These are phyloP conservation scores for Leccinum brunneo-olivaceum DNA, from an alignment of 1,284 basidiomycete species.

Conservation along the genomic window DNA sequence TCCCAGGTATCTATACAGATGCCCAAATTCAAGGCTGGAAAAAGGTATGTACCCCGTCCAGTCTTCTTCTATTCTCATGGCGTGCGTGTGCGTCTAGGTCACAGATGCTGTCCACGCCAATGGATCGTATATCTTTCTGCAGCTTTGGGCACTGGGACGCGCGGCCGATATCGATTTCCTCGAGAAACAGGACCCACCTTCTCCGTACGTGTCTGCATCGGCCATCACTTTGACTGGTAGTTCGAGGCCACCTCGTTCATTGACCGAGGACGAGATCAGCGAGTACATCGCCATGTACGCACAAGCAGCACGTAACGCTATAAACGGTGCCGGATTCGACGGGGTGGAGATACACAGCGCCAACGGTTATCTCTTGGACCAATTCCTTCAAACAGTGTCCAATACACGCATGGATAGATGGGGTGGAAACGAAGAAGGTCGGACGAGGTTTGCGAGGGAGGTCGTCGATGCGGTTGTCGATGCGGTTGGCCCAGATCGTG, in stretches of 20 bases:
- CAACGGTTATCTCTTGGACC: background rate
- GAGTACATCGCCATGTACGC: constrained; percentile 15
- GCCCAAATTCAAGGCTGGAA: no score
- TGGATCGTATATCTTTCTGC: constrained; percentile 16
- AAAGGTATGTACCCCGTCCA: no score
- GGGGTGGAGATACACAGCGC: no score
- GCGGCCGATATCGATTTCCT: constrained; percentile 17
- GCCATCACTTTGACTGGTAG: constrained; percentile 31
- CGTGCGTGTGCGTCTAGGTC: constrained; percentile 13
- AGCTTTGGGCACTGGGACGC: constrained; percentile 39
- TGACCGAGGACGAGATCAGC: constrained; percentile 28
- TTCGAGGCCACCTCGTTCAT: constrained; percentile 12
- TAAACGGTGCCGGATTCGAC: background rate
- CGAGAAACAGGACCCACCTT: constrained; percentile 21
- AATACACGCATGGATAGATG: constrained; percentile 49
- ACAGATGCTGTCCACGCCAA: constrained; percentile 34
- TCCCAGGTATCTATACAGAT: no score
- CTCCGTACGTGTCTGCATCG: constrained; percentile 36
- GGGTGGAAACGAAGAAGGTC: constrained; percentile 48
- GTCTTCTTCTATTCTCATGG: no score
- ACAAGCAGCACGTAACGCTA: constrained; percentile 15
- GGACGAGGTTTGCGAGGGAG: constrained; percentile 40
- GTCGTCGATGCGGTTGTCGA: constrained; percentile 40
- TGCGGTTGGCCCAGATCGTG: constrained; percentile 36
- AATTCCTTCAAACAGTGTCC: background rate